Base-by-base conservation (phyloP, 148 eudicot genomes). In the Salicornia ramosissima region DNA sequence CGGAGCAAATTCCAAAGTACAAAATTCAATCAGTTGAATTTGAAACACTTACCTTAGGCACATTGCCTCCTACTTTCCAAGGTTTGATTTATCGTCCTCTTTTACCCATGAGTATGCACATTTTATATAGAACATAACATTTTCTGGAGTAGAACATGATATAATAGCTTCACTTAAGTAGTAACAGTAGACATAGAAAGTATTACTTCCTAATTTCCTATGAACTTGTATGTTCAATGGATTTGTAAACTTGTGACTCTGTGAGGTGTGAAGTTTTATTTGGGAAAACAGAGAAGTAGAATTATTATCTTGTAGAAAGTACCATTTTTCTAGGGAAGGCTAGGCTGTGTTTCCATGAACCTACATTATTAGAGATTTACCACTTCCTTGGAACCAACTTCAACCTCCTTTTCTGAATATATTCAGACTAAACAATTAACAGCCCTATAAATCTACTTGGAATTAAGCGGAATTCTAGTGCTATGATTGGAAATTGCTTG, bases 1-100 rank as follows among this genome's bases (percentile, higher is more conserved):
- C 87, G 39, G 98, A 93, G 81, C 92, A 93, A 73, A 93, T 93
- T 73, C 96, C 96, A 0, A 85, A 90, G 58, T 93, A 90, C 76
- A 88, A 93, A 73, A 85, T 93, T 56, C 84, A 90, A 33, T 80
- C 96, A 8, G 92, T 93, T 43, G 89, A 90, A 29, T 93, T 93
- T 70, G 84, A 85, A 61, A 72, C 81, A 13, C 90, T 90, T 34
- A 85, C 90, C 65, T 71, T 93, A 77, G 98, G 98, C 68, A 65
- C 80, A 73, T 72, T 93, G 65, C 98, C 98, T 25, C 96, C 95
- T 40, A 83, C 98, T 49, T 90, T 93, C 69, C 90, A 88, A 86
- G 98, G 98, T 93, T 18, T 5, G 71, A 24, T 62, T 36, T 43
- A 26, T 68, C 13, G n/a, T 21, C 10, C 55, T 74, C 66, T 68